These are phyloP conservation scores for Penicillium sp. DNA, from an alignment of 2,329 filamentous ascomycete genomes.

Conservation along the genomic window DNA sequence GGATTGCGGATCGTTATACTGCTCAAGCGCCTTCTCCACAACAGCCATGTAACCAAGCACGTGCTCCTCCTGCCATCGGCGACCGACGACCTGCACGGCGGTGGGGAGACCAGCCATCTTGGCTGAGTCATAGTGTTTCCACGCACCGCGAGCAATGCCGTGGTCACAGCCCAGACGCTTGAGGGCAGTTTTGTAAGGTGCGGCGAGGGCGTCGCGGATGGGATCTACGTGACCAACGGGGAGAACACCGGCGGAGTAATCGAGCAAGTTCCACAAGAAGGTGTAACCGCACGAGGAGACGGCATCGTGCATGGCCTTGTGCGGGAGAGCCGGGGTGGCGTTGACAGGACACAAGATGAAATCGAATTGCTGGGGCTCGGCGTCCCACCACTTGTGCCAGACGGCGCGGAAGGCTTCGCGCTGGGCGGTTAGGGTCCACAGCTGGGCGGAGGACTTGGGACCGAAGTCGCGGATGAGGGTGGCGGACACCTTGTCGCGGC, in stretches of 20 bases:
- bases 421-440: constrained; percentile 76
- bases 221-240: constrained; percentile 81
- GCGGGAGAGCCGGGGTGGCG: constrained; percentile 83
- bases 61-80: constrained; percentile 82
- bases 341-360: constrained; percentile 83
- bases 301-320: constrained; percentile 81
- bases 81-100: constrained; percentile 78
- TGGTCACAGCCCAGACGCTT: constrained; percentile 58
- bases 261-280: constrained; percentile 89
- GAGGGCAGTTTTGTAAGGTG: constrained; percentile 47
- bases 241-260: constrained; percentile 79
- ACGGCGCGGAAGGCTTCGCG: constrained; percentile 73
- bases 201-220: constrained; percentile 64
- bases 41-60: constrained; percentile 77
- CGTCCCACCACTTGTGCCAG: constrained; percentile 86
- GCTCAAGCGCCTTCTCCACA: constrained; percentile 71
- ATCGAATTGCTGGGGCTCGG: constrained; percentile 67
- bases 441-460: constrained; percentile 70
- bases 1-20: constrained; percentile 34
- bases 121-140: constrained; percentile 77
- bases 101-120: constrained; percentile 88
- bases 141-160: constrained; percentile 76
- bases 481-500: constrained; percentile 74
- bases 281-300: constrained; percentile 89
- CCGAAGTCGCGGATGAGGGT: constrained; percentile 72